Conservation (phyloP, 441 rosid species). For the Populus tomentosa region DNA sequence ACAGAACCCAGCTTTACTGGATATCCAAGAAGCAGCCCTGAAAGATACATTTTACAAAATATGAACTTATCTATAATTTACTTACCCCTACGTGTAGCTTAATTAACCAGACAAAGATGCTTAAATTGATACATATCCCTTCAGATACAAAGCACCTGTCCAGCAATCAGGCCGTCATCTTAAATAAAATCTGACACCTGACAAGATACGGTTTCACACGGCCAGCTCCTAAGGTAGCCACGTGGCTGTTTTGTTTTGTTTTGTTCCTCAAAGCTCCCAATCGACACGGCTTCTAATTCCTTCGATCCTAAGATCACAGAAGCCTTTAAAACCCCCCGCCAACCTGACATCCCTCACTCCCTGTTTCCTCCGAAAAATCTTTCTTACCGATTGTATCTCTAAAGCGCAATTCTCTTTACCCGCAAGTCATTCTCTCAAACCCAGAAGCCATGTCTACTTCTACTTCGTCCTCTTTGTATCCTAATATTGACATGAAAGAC, state of each 20-base stretch:
- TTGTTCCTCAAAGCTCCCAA: not conserved
- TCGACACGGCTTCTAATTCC: conserved; percentile 28
- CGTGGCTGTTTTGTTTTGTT: conserved; percentile 3
- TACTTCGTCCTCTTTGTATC: conserved; percentile 40
- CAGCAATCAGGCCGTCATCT: not conserved
- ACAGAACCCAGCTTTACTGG: no score
- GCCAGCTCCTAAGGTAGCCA: conserved; percentile 15
- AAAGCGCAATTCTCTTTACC: conserved; percentile 34
- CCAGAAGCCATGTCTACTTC: conserved; percentile 34
- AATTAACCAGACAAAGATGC: no score
- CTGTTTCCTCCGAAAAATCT: not conserved
- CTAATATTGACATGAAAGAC: conserved; percentile 40
- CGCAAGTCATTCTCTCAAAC: conserved; percentile 42
- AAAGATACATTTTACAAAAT: no score
- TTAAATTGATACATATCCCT: no score
- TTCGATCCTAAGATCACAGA: conserved; percentile 20
- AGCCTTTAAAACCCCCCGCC: not conserved
- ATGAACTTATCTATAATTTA: no score
- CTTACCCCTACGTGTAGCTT: no score
- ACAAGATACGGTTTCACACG: conserved; percentile 22
- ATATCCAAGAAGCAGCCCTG: no score
- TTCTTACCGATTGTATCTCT: conserved; percentile 4
- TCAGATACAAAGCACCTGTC: not conserved
- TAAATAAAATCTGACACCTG: not conserved
- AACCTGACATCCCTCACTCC: not conserved